These are phyloP conservation scores for Boletus vermiculosoides DNA, from an alignment of 768 basidiomycete genomes.

Conservation along the genomic window DNA sequence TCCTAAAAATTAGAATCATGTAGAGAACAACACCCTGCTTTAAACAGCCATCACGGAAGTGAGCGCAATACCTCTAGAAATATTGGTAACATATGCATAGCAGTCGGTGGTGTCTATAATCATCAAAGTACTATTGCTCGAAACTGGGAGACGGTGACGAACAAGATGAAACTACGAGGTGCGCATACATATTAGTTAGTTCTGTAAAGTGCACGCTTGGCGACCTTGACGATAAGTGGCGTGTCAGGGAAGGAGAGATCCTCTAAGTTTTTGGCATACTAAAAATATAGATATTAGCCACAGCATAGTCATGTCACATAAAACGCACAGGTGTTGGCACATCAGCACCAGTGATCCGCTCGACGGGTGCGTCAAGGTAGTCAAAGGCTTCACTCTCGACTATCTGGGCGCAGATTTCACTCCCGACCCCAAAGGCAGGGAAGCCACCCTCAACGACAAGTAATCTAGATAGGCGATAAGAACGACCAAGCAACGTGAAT, in stretches of 20 bases:
- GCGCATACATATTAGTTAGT: slow-evolving; percentile 56
- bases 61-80: slow-evolving; percentile 9
- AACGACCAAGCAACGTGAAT: neutral
- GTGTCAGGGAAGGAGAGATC: slow-evolving; percentile 92
- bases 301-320: slow-evolving; percentile 2
- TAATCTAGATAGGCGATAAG: slow-evolving; percentile 48
- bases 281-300: slow-evolving; percentile 13
- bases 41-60: neutral
- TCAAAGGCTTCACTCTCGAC: slow-evolving; percentile 97
- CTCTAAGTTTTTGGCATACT: slow-evolving; percentile 93
- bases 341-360: slow-evolving; percentile 96
- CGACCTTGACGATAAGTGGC: slow-evolving; percentile 86
- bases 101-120: slow-evolving; percentile 19
- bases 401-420: slow-evolving; percentile 97
- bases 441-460: slow-evolving; percentile 97
- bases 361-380: slow-evolving; percentile 97
- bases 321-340: slow-evolving; percentile 88
- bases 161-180: slow-evolving; percentile 10
- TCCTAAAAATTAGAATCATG: slow-evolving; percentile 2
- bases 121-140: slow-evolving; percentile 17
- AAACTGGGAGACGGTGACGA: slow-evolving; percentile 11
- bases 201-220: slow-evolving; percentile 89
- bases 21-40: neutral
- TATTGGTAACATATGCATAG: slow-evolving; percentile 13
- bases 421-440: slow-evolving; percentile 97